Conservation (phyloP, 768 basidiomycete species). For the Mycena galopus region DNA sequence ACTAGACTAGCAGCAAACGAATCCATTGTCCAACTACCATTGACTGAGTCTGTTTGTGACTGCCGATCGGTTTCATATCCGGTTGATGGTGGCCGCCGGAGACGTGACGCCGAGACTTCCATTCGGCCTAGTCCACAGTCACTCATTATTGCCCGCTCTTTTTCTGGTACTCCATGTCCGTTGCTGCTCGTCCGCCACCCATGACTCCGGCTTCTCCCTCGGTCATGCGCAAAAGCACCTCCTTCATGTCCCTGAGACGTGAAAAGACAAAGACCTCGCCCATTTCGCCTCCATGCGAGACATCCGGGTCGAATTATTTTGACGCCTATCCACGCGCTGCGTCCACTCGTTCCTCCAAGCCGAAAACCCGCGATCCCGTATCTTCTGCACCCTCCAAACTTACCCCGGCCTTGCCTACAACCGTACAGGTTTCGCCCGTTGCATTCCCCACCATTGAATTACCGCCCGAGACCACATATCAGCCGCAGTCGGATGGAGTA, state of each 20-base stretch:
- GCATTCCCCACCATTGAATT: slow-evolving; percentile 58
- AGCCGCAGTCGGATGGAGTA: slow-evolving; percentile 41
- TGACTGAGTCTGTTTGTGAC: neutral
- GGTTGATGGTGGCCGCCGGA: too few relatives aligned
- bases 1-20: too few relatives aligned
- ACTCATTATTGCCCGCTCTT: neutral
- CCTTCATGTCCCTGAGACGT: slow-evolving; percentile 68
- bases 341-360: slow-evolving; percentile 50
- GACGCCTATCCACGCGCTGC: slow-evolving; percentile 60
- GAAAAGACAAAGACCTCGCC: slow-evolving; percentile 58
- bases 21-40: too few relatives aligned
- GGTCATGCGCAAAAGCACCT: slow-evolving; percentile 63
- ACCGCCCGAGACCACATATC: slow-evolving; percentile 44
- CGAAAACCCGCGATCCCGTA: slow-evolving; percentile 41
- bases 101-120: too few relatives aligned
- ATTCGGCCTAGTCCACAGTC: neutral
- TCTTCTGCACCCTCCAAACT: slow-evolving; percentile 43
- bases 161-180: slow-evolving; percentile 10
- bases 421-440: slow-evolving; percentile 49
- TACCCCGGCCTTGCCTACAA: slow-evolving; percentile 38
- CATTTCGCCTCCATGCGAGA: slow-evolving; percentile 40
- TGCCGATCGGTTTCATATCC: neutral
- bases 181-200: slow-evolving; percentile 51
- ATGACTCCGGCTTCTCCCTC: slow-evolving; percentile 45
- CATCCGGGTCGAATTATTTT: slow-evolving; percentile 55